These are phyloP conservation scores for Hydrangea macrophylla DNA, from an alignment of 148 eudicot species.

Conservation along the genomic window DNA sequence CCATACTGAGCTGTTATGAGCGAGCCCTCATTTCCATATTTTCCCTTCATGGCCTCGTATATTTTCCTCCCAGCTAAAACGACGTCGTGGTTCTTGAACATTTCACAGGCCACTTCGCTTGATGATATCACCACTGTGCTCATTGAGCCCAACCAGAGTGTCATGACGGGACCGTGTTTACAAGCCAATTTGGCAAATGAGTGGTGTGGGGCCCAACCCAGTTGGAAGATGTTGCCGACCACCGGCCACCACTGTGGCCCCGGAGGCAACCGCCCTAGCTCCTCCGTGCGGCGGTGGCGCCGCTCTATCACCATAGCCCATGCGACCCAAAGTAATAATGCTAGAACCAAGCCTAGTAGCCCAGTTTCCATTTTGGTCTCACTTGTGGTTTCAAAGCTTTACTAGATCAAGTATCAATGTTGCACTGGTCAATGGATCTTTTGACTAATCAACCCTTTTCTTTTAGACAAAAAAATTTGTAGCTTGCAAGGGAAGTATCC, in stretches of 20 bases:
- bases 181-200: too few species aligned
- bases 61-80: constrained; percentile 31
- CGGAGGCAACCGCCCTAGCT: constrained; percentile 26
- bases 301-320: too few species aligned
- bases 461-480: too few species aligned
- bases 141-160: constrained; percentile 38
- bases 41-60: constrained; percentile 34
- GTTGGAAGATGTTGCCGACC: constrained; percentile 34
- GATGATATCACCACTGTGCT: constrained; percentile 36
- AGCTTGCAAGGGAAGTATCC: too few species aligned
- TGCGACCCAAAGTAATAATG: too few species aligned
- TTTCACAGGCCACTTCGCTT: constrained; percentile 30
- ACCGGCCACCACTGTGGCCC: constrained; percentile 45
- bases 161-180: constrained; percentile 34
- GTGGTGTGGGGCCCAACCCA: constrained; percentile 40
- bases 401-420: too few species aligned
- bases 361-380: too few species aligned
- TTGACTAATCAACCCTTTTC: too few species aligned
- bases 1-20: constrained; percentile 31
- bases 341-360: too few species aligned
- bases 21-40: constrained; percentile 23
- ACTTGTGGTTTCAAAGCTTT: too few species aligned
- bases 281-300: not conserved
- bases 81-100: constrained; percentile 38
- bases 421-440: too few species aligned